phyloP scores from a whole-genome alignment of 257 asterid genomes.

The Osmanthus fragrans region DNA sequence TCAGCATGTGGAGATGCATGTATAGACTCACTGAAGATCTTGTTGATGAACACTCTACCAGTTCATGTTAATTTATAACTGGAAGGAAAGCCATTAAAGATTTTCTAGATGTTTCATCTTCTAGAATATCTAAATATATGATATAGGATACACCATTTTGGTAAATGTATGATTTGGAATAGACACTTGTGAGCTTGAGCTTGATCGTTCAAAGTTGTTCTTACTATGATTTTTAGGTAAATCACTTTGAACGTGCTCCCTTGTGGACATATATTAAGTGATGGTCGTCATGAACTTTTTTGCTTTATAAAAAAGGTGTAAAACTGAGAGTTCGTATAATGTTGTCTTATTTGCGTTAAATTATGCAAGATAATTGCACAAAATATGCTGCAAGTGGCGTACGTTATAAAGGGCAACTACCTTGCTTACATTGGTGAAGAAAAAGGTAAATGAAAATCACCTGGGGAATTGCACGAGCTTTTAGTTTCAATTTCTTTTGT shows the following conservation, averaged over 20 bases:
- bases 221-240: neutral
- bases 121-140: neutral
- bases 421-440: too few relatives aligned
- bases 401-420: too few relatives aligned
- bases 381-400: neutral
- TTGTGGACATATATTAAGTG: neutral
- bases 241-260: neutral
- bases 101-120: neutral
- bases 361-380: too few relatives aligned
- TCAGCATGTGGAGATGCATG: conserved; percentile 1
- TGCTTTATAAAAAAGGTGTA: neutral
- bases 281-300: neutral
- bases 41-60: neutral
- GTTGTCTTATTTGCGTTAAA: too few relatives aligned
- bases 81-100: neutral
- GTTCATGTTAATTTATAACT: neutral
- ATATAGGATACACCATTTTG: neutral
- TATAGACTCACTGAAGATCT: neutral
- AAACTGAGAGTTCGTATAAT: too few relatives aligned
- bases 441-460: neutral
- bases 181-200: neutral
- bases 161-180: neutral
- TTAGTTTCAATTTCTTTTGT: neutral
- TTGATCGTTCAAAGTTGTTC: neutral
- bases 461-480: neutral